phyloP scores from a whole-genome alignment of 495 filamentous ascomycete genomes.

The Umbilicaria muhlenbergii region DNA sequence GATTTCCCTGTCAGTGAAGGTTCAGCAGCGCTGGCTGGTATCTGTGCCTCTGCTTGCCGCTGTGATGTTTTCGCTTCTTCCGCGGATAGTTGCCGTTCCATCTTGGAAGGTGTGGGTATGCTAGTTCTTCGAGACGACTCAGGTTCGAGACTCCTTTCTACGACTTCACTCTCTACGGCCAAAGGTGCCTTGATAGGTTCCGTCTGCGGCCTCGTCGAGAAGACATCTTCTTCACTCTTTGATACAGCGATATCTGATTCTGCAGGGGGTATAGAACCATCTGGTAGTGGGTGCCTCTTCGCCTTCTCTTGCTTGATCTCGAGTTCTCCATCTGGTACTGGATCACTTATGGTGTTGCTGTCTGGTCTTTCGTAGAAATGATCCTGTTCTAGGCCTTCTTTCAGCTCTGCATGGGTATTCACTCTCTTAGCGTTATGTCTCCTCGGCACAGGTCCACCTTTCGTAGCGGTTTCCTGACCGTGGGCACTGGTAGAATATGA shows the following conservation, averaged over 20 bases:
- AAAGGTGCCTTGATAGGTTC: slow-evolving; percentile 15
- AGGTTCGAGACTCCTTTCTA: slow-evolving; percentile 12
- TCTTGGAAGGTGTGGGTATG: slow-evolving; percentile 10
- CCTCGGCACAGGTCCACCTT: slow-evolving; percentile 2
- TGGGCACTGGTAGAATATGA: slow-evolving; percentile 11
- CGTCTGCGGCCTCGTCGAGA: slow-evolving; percentile 6
- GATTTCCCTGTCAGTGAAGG: slow-evolving; percentile 18
- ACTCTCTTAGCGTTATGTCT: slow-evolving; percentile 1
- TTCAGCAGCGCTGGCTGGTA: slow-evolving; percentile 31
- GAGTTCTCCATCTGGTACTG: slow-evolving; percentile 17
- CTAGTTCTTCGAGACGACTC: slow-evolving; percentile 17
- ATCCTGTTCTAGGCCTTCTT: slow-evolving; percentile 26
- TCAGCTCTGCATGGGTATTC: neutral
- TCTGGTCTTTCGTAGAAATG: slow-evolving; percentile 24
- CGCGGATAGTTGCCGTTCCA: slow-evolving; percentile 12
- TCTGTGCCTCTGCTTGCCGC: slow-evolving; percentile 35
- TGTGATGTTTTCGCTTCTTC: slow-evolving; percentile 30
- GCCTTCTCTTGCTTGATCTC: slow-evolving; percentile 26
- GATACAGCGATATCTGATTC: slow-evolving; percentile 2
- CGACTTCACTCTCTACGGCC: neutral
- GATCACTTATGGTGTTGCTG: slow-evolving; percentile 15
- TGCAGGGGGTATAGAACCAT: slow-evolving; percentile 26
- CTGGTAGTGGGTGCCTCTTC: slow-evolving; percentile 22
- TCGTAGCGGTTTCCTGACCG: slow-evolving; percentile 9
- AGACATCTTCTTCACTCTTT: slow-evolving; percentile 11